Conservation (phyloP, 1,284 basidiomycete species). For the Peniophora sp. region DNA sequence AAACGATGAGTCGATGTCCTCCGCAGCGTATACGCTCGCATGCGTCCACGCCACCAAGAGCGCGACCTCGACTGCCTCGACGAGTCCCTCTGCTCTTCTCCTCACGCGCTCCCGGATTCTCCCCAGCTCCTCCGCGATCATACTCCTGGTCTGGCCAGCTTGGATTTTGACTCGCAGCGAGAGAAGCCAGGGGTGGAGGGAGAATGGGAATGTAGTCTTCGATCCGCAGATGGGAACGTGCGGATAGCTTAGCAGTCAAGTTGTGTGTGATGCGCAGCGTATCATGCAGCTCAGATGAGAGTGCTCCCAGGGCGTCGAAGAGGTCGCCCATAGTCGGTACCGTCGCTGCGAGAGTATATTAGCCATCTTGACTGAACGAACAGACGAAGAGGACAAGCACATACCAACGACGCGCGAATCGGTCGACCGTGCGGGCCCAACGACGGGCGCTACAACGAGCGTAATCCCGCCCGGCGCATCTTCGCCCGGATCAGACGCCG, state of each 20-base stretch:
- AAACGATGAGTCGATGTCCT: conserved; percentile 33
- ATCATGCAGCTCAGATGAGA: conserved; percentile 51
- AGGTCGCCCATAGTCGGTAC: conserved; percentile 75
- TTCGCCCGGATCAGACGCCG: conserved; percentile 41
- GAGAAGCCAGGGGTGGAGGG: not conserved
- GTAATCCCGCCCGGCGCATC: conserved; percentile 47
- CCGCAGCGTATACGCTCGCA: too few species aligned
- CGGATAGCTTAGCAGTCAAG: conserved; percentile 61
- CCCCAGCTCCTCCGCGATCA: not conserved
- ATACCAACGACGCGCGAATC: conserved; percentile 34
- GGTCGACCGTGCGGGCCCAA: conserved; percentile 37
- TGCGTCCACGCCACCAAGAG: too few species aligned
- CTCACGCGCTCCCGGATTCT: not conserved
- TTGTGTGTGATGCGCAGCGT: conserved; percentile 62
- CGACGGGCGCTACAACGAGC: conserved; percentile 55
- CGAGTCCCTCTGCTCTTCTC: not conserved
- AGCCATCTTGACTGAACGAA: conserved; percentile 26
- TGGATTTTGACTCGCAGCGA: conserved; percentile 45
- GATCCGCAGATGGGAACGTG: conserved; percentile 61
- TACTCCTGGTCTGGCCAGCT: not conserved
- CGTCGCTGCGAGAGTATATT: conserved; percentile 34
- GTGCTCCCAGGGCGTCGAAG: conserved; percentile 58
- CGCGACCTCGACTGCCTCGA: not conserved
- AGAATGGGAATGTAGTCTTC: conserved; percentile 33
- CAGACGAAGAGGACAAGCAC: conserved; percentile 37